Evolutionary conservation across 1,284 basidiomycete genomes (phyloP), one percentile per base, ranked within the genome.

Genomic region (Phaffia rhodozyma): DNA sequence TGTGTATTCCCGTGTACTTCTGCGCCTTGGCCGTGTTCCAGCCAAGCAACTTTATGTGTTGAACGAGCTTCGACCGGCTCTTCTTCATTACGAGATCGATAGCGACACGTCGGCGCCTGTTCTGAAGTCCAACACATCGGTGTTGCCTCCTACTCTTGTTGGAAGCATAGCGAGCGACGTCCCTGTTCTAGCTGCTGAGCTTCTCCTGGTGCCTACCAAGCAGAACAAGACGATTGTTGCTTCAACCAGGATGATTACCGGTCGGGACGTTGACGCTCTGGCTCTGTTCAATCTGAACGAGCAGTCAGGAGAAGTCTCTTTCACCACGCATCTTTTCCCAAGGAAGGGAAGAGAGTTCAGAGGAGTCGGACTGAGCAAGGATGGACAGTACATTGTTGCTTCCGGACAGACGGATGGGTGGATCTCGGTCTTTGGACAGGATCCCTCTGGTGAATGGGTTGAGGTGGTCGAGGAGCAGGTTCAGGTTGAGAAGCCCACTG

Each of bases 331-430:
- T 25, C 38, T 61, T 11, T 60, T 47, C 27, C 63, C 63, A 0
- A 43, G 52, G 21, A 48, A 56, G 34, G 63, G 63, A 6, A n/a
- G 63, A 6, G 63, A 65, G 50, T 65, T 65, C 54, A 48, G 63
- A 48, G 63, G 50, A 9, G 59, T 61, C 18, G 63, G 63, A 1
- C 21, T 47, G 7, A 47, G 38, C 20, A 11, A 25, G 23, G 53
- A 55, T 25, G 63, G 53, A 1, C 56, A 60, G 52, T 65, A 55
- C 30, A 20, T 65, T 20, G 25, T 60, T 21, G 59, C 32, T 1
- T 54, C 52, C 9, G 58, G 63, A 2, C 48, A 60, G 58, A 48
- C 47, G 20, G 63, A 65, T 29, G 63, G 63, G 16, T 65, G 58
- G 57, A 43, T 65, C 23, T 57, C 58, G 9, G 59, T 65, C 25